phyloP scores from a whole-genome alignment of 805 yeast species.

The Yamadazyma sp. region DNA sequence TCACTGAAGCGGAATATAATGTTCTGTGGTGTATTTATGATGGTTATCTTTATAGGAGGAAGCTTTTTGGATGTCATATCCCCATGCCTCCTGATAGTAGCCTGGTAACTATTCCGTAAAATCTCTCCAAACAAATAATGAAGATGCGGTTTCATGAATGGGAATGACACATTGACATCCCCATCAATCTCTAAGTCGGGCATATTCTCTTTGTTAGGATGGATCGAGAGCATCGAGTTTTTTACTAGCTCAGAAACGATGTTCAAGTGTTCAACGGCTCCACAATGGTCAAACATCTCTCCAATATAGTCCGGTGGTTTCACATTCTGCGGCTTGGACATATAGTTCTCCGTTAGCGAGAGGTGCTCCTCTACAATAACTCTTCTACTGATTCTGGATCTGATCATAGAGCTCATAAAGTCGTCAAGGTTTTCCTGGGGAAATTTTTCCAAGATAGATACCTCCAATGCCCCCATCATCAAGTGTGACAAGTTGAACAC shows the following conservation, averaged over 20 bases:
- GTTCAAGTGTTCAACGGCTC: constrained; percentile 65
- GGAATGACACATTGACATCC: constrained; percentile 62
- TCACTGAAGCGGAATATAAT: constrained; percentile 81
- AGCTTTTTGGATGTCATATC: constrained; percentile 37
- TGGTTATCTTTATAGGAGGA: constrained; percentile 75
- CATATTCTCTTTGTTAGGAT: constrained; percentile 53
- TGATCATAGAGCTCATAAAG: constrained; percentile 71
- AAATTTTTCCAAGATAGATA: constrained; percentile 56
- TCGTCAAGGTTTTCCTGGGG: constrained; percentile 66
- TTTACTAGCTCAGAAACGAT: constrained; percentile 53
- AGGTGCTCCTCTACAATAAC: constrained; percentile 91
- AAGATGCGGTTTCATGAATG: constrained; percentile 82
- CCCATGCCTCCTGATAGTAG: constrained; percentile 55
- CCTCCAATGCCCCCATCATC: constrained; percentile 91
- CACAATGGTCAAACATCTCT: constrained; percentile 78
- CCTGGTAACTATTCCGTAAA: constrained; percentile 79
- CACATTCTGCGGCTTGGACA: constrained; percentile 43
- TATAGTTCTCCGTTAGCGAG: constrained; percentile 67
- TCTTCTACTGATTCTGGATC: constrained; percentile 87
- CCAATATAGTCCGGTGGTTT: constrained; percentile 62
- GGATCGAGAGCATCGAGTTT: constrained; percentile 51
- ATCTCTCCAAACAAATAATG: constrained; percentile 87
- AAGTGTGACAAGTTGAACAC: constrained; percentile 80
- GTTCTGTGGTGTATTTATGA: constrained; percentile 63
- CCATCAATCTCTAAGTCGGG: constrained; percentile 83